These are phyloP conservation scores for Mycena crocata DNA, from an alignment of 768 basidiomycete genomes.

Conservation along the genomic window DNA sequence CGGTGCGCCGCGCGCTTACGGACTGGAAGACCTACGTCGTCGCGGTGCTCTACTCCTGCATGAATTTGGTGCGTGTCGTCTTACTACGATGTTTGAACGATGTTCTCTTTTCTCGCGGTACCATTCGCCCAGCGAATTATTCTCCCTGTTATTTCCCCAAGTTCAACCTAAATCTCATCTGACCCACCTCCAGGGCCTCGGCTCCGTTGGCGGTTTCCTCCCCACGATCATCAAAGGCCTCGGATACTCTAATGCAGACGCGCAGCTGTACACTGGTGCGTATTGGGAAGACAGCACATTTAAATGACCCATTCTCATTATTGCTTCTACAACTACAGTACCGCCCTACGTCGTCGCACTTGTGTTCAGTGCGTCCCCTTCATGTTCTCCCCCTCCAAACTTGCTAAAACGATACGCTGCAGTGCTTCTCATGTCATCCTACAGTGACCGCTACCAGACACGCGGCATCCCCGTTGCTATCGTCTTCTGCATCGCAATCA, in stretches of 20 bases:
- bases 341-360: slow-evolving; percentile 27
- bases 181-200: slow-evolving; percentile 12
- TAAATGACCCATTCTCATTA: too few relatives aligned
- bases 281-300: too few relatives aligned
- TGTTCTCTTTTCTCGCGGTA: not conserved
- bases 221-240: slow-evolving; percentile 28
- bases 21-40: slow-evolving; percentile 29
- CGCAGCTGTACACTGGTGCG: slow-evolving; percentile 26
- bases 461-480: slow-evolving; percentile 20
- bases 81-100: not conserved
- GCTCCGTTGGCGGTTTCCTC: slow-evolving; percentile 19
- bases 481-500: slow-evolving; percentile 19
- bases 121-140: too few relatives aligned
- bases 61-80: slow-evolving; percentile 6
- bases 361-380: slow-evolving; percentile 20
- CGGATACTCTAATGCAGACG: slow-evolving; percentile 23
- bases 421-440: slow-evolving; percentile 25
- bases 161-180: too few relatives aligned
- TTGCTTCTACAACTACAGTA: not conserved
- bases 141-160: too few relatives aligned
- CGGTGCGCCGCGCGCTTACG: slow-evolving; percentile 6
- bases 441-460: slow-evolving; percentile 18
- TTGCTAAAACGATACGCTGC: not conserved
- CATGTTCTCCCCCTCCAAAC: not conserved
- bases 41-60: slow-evolving; percentile 17